These are phyloP conservation scores for Nelumbo lutea DNA, from an alignment of 164 flowering plant genomes.

Conservation along the genomic window DNA sequence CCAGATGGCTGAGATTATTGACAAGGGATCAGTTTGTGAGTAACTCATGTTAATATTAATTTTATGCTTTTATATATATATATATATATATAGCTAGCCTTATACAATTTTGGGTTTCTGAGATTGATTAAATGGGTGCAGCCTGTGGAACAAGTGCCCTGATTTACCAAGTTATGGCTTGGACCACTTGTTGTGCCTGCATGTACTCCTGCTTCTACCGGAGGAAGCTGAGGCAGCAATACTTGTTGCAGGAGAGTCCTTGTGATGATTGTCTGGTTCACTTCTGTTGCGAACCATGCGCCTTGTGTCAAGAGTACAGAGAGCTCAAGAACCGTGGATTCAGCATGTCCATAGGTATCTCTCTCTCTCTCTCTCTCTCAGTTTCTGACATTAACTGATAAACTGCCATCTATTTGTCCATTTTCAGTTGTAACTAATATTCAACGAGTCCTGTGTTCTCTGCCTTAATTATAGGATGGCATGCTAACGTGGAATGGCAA, in stretches of 20 bases:
- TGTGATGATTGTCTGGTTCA: slow-evolving; percentile 39
- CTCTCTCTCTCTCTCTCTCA: slow-evolving; percentile 13
- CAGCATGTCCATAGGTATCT: slow-evolving; percentile 31
- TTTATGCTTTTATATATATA: not conserved
- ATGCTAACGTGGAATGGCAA: slow-evolving; percentile 41
- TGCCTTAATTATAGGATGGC: slow-evolving; percentile 36
- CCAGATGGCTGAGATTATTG: slow-evolving; percentile 14
- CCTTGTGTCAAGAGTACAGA: slow-evolving; percentile 53
- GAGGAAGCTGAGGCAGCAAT: slow-evolving; percentile 32
- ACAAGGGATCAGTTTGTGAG: slow-evolving; percentile 41
- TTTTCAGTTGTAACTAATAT: not conserved
- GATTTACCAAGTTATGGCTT: slow-evolving; percentile 24
- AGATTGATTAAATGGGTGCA: slow-evolving; percentile 8
- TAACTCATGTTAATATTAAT: not conserved
- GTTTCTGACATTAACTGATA: not conserved
- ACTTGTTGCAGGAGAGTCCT: slow-evolving; percentile 16
- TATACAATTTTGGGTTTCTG: not conserved
- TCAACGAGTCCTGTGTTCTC: not conserved
- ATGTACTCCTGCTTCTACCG: slow-evolving; percentile 43
- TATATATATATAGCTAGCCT: not conserved
- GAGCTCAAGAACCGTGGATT: slow-evolving; percentile 46
- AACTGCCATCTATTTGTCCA: not conserved
- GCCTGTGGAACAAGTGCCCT: slow-evolving; percentile 40
- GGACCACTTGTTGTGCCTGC: slow-evolving; percentile 26
- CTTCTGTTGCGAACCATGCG: slow-evolving; percentile 35